Evolutionary conservation across 1,139 yeast genomes (phyloP).

Genomic region (Blastobotrys petasosporus): DNA sequence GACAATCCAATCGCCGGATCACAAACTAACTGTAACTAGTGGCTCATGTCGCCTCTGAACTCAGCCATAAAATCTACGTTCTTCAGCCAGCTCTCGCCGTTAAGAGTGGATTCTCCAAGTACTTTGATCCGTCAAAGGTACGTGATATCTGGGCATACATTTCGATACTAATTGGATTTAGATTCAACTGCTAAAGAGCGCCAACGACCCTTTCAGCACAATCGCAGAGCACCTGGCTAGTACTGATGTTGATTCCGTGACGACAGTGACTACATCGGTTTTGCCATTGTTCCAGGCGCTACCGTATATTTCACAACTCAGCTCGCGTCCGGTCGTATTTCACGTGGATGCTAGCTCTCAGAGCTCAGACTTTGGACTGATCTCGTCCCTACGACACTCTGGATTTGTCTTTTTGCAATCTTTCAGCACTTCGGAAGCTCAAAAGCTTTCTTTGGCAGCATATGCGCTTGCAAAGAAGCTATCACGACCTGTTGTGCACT

Average conservation of each 20-base stretch:
- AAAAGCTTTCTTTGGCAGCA: slow-evolving; percentile 49
- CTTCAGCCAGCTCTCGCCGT: slow-evolving; percentile 48
- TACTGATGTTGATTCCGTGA: slow-evolving; percentile 12
- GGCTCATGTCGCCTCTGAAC: slow-evolving; percentile 26
- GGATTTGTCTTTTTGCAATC: slow-evolving; percentile 62
- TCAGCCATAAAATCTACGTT: slow-evolving; percentile 37
- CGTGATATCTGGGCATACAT: slow-evolving; percentile 1
- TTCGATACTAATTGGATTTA: slow-evolving; percentile 10
- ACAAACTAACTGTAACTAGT: slow-evolving; percentile 16
- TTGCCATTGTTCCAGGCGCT: slow-evolving; percentile 50
- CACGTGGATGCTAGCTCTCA: slow-evolving; percentile 46
- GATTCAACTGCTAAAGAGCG: slow-evolving; percentile 38
- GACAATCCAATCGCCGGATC: not conserved
- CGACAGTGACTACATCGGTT: slow-evolving; percentile 43
- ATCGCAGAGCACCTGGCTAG: slow-evolving; percentile 30
- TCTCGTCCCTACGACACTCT: slow-evolving; percentile 67
- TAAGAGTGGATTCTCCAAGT: slow-evolving; percentile 33
- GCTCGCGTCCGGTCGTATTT: slow-evolving; percentile 45
- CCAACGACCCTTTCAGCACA: slow-evolving; percentile 51
- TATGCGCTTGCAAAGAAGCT: slow-evolving; percentile 49
- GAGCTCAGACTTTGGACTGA: slow-evolving; percentile 50
- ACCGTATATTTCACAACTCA: slow-evolving; percentile 52
- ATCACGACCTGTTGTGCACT: slow-evolving; percentile 61
- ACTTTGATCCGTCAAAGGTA: slow-evolving; percentile 17
- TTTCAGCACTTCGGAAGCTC: slow-evolving; percentile 48